Base-by-base conservation (phyloP, 148 eudicot species). In the Diospyros kaki region DNA sequence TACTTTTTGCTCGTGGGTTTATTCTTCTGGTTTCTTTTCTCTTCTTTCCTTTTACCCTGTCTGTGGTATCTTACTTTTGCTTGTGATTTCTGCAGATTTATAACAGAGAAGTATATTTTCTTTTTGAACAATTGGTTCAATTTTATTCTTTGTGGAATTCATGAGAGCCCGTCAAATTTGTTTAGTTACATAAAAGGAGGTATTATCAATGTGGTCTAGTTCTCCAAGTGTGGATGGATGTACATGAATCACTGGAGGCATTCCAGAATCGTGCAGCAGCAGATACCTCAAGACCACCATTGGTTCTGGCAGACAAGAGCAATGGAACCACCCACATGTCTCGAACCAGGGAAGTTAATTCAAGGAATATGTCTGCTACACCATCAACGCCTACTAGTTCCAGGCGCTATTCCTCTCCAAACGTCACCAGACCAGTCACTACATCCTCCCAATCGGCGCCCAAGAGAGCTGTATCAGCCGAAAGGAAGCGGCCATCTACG, bases 391-490 rank as follows among this genome's bases (percentile, higher is more conserved):
- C 73, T 15, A 4, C 52, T 48, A 8, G 4, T 48, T 48, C 52
- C 52, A 79, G 90, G 80, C 87, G 98, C 51, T 80, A 83, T 69
- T 78, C 93, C 67, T 93, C 97, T 0, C 99, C 99, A 41, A 80
- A 44, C 17, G 38, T 84, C 76, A 70, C 84, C 4, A 82, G 93
- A 82, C 76, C 88, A 68, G 76, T 41, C 62, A 81, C 82, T 77
- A 12, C 88, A 54, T 72, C 91, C 62, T 38, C 83, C 51, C 87
- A 83, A 67, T 64, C 74, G 67, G 85, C 74, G 45, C 84, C 87
- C n/a, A 91, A 87, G 81, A 88, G 98, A 72, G 94, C 98, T 63
- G 58, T 93, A 56, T 96, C 99, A 2, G 94, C 91, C 0, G 99
- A 91, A 78, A 87, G 97, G 81, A 91, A 79, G 79, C 81, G 90